Base-by-base conservation (phyloP, 331 rosid species). In the Stylosanthes scabra region DNA sequence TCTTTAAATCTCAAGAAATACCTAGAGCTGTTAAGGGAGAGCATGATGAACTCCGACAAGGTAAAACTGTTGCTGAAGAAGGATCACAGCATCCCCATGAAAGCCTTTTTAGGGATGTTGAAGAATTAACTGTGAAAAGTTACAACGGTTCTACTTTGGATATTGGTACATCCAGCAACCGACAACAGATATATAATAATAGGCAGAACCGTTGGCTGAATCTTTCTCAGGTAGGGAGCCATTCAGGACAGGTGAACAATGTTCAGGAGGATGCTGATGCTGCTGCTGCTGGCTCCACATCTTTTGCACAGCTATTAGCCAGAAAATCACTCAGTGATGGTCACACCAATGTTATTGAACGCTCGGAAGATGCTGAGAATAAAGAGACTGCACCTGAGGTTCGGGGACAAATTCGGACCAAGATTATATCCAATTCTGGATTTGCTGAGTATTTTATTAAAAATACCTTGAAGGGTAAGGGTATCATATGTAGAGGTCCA, bases 371-470 rank as follows among this genome's bases (percentile, higher is more conserved):
- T 78, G 63, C 76, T 56, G 88, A 80, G 63, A 83, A 67, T 71
- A 82, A 80, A 80, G 87, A 78, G 76, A 80, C 46, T 54, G 60
- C 57, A 2, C 74, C 78, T 11, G 80, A 80, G 67, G 20, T 74
- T 67, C 86, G 25, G 45, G 83, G 88, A 57, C 85, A 86, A 45
- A 75, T 88, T 28, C 87, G 90, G 77, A 92, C 98, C 45, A 92
- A 90, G 81, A 87, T 90, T 31, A 66, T 92, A 72, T 90, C 96
- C 25, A 87, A 85, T 76, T 85, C 96, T 7, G 92, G 96, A 7
- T 91, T 88, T 76, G 86, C 96, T 29, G 91, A 92, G 72, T 86
- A 74, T 79, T 90, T 88, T 74, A 86, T 88, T 29, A 92, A 92
- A 72, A 82, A 51, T 79, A 83, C 94, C 2, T 65, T 92, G 85